Evolutionary conservation across 805 yeast species (phyloP).

Genomic region (Nakazawaea pomicola): DNA sequence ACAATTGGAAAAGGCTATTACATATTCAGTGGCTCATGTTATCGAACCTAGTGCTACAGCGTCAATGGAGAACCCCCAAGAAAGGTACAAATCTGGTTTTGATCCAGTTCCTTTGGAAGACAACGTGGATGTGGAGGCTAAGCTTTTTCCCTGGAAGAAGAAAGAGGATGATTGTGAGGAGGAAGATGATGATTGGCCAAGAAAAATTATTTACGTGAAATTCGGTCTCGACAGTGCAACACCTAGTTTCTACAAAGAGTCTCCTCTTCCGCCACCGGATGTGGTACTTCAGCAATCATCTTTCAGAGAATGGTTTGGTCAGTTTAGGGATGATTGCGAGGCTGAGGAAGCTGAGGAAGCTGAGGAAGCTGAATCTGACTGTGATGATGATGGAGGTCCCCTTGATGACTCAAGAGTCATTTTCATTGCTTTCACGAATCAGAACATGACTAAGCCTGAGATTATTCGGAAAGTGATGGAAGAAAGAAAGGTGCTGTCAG

Average conservation of each 20-base stretch:
- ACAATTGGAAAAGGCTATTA: too few species aligned
- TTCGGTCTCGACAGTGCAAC: not conserved
- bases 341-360: constrained; percentile 4
- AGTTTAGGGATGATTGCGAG: constrained; percentile 3
- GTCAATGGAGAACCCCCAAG: too few species aligned
- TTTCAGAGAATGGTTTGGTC: constrained; percentile 8
- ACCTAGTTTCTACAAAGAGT: not conserved
- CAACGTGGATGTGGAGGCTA: not conserved
- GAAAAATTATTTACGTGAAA: constrained; percentile 9
- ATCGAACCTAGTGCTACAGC: too few species aligned
- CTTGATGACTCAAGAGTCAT: too few species aligned
- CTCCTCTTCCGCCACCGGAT: constrained; percentile 3
- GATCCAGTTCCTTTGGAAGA: constrained; percentile 1
- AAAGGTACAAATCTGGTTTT: not conserved
- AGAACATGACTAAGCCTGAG: not conserved
- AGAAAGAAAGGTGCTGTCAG: not conserved
- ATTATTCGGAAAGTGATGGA: not conserved
- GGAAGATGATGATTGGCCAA: constrained; percentile 9
- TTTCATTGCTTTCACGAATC: constrained; percentile 8
- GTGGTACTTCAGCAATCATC: constrained; percentile 2
- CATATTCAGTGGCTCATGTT: too few species aligned
- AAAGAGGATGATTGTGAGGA: constrained; percentile 6
- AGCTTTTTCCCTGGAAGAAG: constrained; percentile 9
- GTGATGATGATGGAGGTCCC: constrained; percentile 8
- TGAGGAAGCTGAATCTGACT: not conserved